Percentiles rank a stretch among this genome's conserved stretches.
Evolutionary conservation across 257 asterid species (phyloP).

Genomic region (Echites panduratus): DNA sequence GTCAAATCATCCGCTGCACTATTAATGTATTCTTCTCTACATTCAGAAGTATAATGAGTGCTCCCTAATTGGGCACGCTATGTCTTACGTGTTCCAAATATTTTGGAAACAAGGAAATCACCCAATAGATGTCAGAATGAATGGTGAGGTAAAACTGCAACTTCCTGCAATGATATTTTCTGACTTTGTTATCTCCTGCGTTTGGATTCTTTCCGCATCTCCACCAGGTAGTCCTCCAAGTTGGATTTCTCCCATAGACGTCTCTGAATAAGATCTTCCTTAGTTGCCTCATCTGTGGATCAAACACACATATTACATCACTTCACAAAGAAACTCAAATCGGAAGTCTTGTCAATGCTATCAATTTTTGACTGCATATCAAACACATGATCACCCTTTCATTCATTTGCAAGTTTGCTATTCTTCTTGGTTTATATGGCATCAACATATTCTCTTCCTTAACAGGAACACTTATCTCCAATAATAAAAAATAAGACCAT

Average conservation of each 20-base stretch:
- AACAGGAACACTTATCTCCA: not conserved
- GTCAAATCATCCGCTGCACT: not conserved
- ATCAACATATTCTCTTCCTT: not conserved
- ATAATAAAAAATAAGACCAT: not conserved
- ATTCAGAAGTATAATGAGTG: not conserved
- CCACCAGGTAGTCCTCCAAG: conserved; percentile 66
- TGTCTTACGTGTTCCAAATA: not conserved
- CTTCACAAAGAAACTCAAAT: not conserved
- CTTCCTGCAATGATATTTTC: conserved; percentile 1
- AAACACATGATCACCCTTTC: not conserved
- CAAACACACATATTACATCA: conserved; percentile 15
- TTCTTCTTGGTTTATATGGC: not conserved
- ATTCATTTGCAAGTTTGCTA: not conserved
- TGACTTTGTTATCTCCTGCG: conserved; percentile 56
- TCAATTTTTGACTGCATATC: not conserved
- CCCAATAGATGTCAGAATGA: not conserved
- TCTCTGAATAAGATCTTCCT: conserved; percentile 69
- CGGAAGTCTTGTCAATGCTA: not conserved
- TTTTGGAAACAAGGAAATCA: not conserved
- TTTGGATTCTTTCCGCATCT: conserved; percentile 85
- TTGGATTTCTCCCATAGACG: conserved; percentile 84
- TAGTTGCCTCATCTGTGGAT: conserved; percentile 52
- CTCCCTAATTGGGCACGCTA: not conserved
- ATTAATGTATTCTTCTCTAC: not conserved
- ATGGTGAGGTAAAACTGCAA: not conserved